phyloP scores from a whole-genome alignment of 2,329 filamentous ascomycete species.

The Nemania sp. region DNA sequence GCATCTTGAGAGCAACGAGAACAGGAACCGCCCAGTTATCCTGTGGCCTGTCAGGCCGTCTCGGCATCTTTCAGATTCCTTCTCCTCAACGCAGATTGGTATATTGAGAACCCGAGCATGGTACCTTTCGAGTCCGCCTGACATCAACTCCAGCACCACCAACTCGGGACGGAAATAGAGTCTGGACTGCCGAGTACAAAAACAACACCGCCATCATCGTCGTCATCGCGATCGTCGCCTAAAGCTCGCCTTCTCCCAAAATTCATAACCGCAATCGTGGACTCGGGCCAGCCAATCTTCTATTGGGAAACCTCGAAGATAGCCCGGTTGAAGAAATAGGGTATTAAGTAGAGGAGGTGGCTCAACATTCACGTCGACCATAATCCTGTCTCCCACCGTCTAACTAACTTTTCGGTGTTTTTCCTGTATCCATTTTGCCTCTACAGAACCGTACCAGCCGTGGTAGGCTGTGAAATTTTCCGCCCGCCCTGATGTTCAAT shows the following conservation, averaged over 20 bases:
- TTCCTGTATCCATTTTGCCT: constrained; percentile 26
- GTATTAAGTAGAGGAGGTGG: constrained; percentile 26
- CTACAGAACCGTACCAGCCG: constrained; percentile 21
- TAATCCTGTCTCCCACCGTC: constrained; percentile 21
- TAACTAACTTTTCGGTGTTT: constrained; percentile 24
- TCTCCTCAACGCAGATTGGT: neutral
- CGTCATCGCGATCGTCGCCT: neutral
- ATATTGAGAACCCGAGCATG: neutral
- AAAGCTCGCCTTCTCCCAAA: neutral
- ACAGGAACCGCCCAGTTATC: neutral
- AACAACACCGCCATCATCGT: neutral
- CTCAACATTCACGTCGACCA: constrained; percentile 17
- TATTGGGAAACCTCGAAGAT: constrained; percentile 6
- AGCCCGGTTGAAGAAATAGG: constrained; percentile 14
- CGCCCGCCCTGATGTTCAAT: constrained; percentile 16
- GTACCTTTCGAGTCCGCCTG: neutral
- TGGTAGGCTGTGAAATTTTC: constrained; percentile 19
- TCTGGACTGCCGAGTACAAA: neutral
- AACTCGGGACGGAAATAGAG: neutral
- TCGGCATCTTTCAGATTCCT: neutral
- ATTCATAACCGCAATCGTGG: constrained; percentile 9
- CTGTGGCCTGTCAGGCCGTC: neutral
- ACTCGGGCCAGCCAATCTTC: constrained; percentile 3
- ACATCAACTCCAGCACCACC: neutral
- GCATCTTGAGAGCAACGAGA: constrained; percentile 3